A percentile compares a stretch with the other conserved stretches of the same genome.
Evolutionary conservation across 2,329 filamentous ascomycete species (phyloP).

Genomic region (Capronia coronata): DNA sequence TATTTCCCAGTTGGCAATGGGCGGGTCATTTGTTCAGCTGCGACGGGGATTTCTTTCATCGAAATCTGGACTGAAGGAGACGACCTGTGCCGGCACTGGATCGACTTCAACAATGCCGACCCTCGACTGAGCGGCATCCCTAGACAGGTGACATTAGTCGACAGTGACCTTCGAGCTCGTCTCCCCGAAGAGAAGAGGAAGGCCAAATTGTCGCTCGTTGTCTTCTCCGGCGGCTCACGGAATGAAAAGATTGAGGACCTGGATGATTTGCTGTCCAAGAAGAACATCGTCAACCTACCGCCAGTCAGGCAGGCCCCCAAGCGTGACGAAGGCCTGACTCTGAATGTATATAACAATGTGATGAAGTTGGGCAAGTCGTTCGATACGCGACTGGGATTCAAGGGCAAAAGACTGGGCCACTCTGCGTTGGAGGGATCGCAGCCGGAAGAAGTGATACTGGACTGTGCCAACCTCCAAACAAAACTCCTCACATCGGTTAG

Average conservation of each 20-base stretch:
- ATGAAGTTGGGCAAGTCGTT: conserved; percentile 25
- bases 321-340: conserved; percentile 27
- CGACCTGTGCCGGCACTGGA: conserved; percentile 69
- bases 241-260: conserved; percentile 73
- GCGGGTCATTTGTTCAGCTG: conserved; percentile 67
- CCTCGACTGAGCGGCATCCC: conserved; percentile 53
- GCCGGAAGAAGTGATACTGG: conserved; percentile 66
- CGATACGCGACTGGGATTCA: conserved; percentile 59
- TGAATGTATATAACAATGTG: conserved; percentile 26
- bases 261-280: conserved; percentile 61
- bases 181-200: conserved; percentile 68
- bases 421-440: conserved; percentile 65
- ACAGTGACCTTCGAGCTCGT: conserved; percentile 64
- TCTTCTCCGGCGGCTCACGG: conserved; percentile 71
- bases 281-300: conserved; percentile 66
- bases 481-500: conserved; percentile 69
- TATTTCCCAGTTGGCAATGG: conserved; percentile 77
- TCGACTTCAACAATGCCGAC: conserved; percentile 66
- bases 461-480: conserved; percentile 59
- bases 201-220: conserved; percentile 60
- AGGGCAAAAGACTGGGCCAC: conserved; percentile 65
- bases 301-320: conserved; percentile 44
- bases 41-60: conserved; percentile 75
- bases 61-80: conserved; percentile 79
- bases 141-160: conserved; percentile 66